phyloP scores from a whole-genome alignment of 148 eudicot genomes.

The Spergularia marina region DNA sequence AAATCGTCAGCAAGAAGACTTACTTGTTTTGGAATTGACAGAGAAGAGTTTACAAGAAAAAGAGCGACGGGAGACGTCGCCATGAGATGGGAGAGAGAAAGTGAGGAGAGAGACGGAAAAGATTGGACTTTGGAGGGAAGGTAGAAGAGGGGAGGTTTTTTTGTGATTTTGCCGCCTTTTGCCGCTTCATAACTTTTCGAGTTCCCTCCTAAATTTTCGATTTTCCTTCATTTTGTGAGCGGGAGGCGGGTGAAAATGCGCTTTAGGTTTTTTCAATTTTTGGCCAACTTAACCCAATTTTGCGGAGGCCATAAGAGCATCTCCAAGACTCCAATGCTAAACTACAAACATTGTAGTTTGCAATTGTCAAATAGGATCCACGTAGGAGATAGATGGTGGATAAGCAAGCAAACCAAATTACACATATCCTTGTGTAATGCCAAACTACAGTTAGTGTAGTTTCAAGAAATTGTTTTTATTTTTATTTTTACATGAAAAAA shows the following conservation, averaged over 20 bases:
- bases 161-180: conserved; percentile 20
- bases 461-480: too few relatives aligned
- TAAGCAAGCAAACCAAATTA: too few relatives aligned
- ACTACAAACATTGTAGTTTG: too few relatives aligned
- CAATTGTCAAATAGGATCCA: too few relatives aligned
- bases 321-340: too few relatives aligned
- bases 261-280: too few relatives aligned
- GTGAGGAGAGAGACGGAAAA: neutral
- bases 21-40: neutral
- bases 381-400: too few relatives aligned
- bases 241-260: neutral
- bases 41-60: neutral
- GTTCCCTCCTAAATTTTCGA: conserved; percentile 8
- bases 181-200: conserved; percentile 15
- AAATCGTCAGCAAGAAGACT: neutral
- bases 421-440: too few relatives aligned
- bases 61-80: neutral
- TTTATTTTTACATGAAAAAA: too few relatives aligned
- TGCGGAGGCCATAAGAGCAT: too few relatives aligned
- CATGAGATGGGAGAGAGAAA: neutral
- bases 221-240: neutral
- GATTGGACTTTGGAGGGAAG: neutral
- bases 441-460: too few relatives aligned
- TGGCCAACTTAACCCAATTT: too few relatives aligned
- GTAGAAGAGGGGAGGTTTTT: neutral